Base-by-base conservation (phyloP, 1,284 basidiomycete genomes). In the Afroboletus lepidellus region DNA sequence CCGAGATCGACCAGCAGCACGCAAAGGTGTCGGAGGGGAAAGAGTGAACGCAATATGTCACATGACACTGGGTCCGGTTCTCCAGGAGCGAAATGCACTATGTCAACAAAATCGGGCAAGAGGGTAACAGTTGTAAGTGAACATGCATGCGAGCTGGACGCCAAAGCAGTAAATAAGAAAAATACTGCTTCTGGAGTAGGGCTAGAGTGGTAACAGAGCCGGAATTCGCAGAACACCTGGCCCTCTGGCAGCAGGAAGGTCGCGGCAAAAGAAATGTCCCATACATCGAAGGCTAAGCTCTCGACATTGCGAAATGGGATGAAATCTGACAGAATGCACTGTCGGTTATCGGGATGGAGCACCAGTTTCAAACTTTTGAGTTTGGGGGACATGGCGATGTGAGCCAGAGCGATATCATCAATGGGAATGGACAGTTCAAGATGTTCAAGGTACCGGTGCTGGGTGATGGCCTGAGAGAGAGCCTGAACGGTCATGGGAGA, bases 251-350 rank as follows among this genome's bases (percentile, higher is more conserved):
- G 54, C 21, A 48, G 21, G 11, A 60, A 30, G 37, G 16, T 15
- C 1, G 29, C 36, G 21, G 55, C 34, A 16, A 48, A 39, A 9
- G 5, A 0, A 0, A 57, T 16, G 29, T 53, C 46, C 37, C 36
- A 47, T 24, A 33, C 23, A 9, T 41, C 23, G 44, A 57, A 30
- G 2, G 3, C 3, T 3, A 33, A 6, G 15, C 6, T 16, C 32
- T 33, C 5, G 7, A 47, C 46, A 2, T 29, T 43, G 21, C 34
- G 24, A 30, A 57, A 57, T 21, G 54, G 51, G 3, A 9, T 36
- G 2, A 2, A 3, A 12, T 36, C 38, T 1, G 33, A 12, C 5
- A 20, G 11, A 29, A 43, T 25, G 27, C 13, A 0, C n/a, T 24
- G 18, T 21, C 15, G 36, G 49, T 25, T 11, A 8, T 34, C 21